Base-by-base conservation (phyloP, 1,139 yeast genomes). In the Saccharomyces hybrid region DNA sequence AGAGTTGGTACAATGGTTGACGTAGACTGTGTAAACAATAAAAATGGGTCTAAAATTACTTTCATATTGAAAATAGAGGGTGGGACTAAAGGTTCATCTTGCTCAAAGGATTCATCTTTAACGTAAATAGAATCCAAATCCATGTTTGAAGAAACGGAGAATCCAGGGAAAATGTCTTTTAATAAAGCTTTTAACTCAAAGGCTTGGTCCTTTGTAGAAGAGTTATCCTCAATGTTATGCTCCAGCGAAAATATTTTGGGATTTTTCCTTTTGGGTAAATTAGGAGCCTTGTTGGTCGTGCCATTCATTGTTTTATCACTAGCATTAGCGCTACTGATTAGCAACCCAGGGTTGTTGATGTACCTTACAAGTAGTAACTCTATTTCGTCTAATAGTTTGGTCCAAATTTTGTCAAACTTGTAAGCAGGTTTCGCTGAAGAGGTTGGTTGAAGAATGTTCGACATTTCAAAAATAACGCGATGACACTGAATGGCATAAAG, bases 61-160 rank as follows among this genome's bases (percentile, higher is more conserved):
- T 95, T 79, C 84, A 90, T 88, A 64, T 90, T 88, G 71, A 86
- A 83, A n/a, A 89, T 79, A 63, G 83, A 83, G 3, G 89, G 82
- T 0, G 87, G 84, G 1, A 88, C 88, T 48, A 91, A 74, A 1
- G 86, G 79, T 57, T 85, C 84, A 54, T 86, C 84, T 60, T 78
- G 77, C 12, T 81, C 76, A 60, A 76, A 77, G 3, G 78, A 71
- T 58, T 82, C 87, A 59, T 76, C 81, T 53, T 83, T 82, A 51
- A 86, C 79, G 62, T 80, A 85, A 3, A 83, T 82, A 0, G 83
- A 74, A 4, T 65, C 67, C 44, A 64, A 49, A 58, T 71, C 72
- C 27, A 68, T 61, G 50, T 62, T 64, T 1, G 67, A 47, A 1
- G 75, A 69, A n/a, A 78, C 68, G 24, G 71, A 70, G 57, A 82